These are phyloP conservation scores for Centaurea solstitialis DNA, from an alignment of 129 eudicot genomes.

Conservation along the genomic window DNA sequence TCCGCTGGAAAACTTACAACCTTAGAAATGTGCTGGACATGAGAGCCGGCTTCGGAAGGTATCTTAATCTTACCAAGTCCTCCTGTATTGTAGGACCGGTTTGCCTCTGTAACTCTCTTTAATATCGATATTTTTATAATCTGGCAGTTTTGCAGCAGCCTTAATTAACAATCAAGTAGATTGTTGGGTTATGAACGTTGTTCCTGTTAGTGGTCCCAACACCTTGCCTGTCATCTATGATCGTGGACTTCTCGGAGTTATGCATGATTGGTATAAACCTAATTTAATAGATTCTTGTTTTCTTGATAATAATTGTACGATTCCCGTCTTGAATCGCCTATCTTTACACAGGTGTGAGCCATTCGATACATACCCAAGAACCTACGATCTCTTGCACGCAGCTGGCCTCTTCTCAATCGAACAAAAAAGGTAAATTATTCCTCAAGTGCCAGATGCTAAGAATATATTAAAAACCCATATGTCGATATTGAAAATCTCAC, in stretches of 20 bases:
- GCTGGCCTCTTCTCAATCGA: slow-evolving; percentile 88
- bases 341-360: slow-evolving; percentile 79
- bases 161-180: slow-evolving; percentile 63
- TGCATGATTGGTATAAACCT: slow-evolving; percentile 86
- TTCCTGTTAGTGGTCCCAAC: slow-evolving; percentile 89
- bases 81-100: not conserved
- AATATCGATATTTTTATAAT: slow-evolving; percentile 2
- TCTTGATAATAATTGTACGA: not conserved
- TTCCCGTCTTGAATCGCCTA: slow-evolving; percentile 12
- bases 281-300: not conserved
- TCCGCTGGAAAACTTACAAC: slow-evolving; percentile 63
- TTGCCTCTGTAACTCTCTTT: not conserved
- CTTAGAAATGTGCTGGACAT: slow-evolving; percentile 91
- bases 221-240: slow-evolving; percentile 93
- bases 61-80: slow-evolving; percentile 5
- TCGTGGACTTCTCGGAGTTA: slow-evolving; percentile 96
- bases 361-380: slow-evolving; percentile 95
- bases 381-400: slow-evolving; percentile 90
- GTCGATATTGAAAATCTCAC: not conserved
- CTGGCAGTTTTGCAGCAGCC: slow-evolving; percentile 93
- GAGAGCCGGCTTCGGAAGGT: slow-evolving; percentile 99
- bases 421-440: slow-evolving; percentile 60
- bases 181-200: slow-evolving; percentile 96
- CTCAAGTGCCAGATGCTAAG: not conserved
- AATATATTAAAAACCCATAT: not conserved